A percentile compares a stretch with the other conserved stretches of the same genome.
Evolutionary conservation across 257 asterid genomes (phyloP).

Genomic region (Solanum sejunctum): DNA sequence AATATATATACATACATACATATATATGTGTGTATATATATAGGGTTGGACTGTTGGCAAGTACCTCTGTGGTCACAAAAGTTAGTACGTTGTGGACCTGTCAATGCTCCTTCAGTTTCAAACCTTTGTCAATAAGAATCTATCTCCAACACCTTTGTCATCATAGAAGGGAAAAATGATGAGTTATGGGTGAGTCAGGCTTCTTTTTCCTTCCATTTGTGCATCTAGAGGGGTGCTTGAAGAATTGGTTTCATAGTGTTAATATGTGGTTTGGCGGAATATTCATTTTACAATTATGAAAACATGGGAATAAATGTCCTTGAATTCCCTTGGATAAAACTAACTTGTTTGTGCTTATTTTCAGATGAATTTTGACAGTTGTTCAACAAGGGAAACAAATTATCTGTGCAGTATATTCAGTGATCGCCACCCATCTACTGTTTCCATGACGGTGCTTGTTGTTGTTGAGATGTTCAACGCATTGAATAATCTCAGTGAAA

Average conservation of each 20-base stretch:
- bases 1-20: not conserved
- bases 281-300: not conserved
- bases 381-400: conserved; percentile 72
- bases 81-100: not conserved
- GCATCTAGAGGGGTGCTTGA: not conserved
- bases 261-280: not conserved
- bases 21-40: not conserved
- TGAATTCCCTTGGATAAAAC: not conserved
- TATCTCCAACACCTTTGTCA: not conserved
- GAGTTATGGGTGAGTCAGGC: not conserved
- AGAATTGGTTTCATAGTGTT: not conserved
- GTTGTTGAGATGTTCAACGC: conserved; percentile 99
- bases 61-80: not conserved
- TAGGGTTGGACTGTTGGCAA: not conserved
- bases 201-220: not conserved
- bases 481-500: conserved; percentile 95
- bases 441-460: conserved; percentile 95
- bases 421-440: conserved; percentile 93
- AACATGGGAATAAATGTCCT: not conserved
- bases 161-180: not conserved
- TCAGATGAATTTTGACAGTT: conserved; percentile 81
- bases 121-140: not conserved
- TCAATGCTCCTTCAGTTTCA: not conserved
- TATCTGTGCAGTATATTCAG: conserved; percentile 71
- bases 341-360: conserved; percentile 8